Conservation (phyloP, 768 basidiomycete species). For the Solioccasus polychromus region DNA sequence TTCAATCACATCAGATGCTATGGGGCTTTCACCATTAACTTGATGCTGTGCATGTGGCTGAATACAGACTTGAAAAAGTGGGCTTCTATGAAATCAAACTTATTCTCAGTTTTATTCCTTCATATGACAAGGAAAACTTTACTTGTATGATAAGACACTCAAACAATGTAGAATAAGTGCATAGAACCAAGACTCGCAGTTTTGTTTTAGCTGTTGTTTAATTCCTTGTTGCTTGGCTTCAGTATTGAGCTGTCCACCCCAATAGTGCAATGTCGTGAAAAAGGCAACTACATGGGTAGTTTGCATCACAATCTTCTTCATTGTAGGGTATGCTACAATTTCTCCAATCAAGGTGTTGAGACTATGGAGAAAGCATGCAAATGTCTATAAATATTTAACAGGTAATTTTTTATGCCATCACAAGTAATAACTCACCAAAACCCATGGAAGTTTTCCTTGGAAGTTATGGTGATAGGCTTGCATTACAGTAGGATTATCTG, state of each 20-base stretch:
- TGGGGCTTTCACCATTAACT: constrained; percentile 15
- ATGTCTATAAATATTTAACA: background rate
- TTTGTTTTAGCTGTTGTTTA: constrained; percentile 16
- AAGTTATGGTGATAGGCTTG: constrained; percentile 19
- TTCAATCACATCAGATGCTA: constrained; percentile 9
- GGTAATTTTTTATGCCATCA: too few relatives aligned
- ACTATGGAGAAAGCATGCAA: constrained; percentile 3
- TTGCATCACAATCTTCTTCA: constrained; percentile 18
- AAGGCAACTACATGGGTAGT: constrained; percentile 23
- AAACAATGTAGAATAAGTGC: constrained; percentile 21
- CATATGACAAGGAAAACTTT: too few relatives aligned
- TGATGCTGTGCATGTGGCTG: constrained; percentile 5
- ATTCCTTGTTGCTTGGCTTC: constrained; percentile 13
- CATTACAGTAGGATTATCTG: constrained; percentile 33
- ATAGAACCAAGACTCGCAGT: constrained; percentile 26
- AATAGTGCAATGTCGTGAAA: constrained; percentile 29
- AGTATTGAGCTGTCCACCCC: constrained; percentile 28
- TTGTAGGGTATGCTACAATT: constrained; percentile 5
- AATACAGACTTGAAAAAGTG: too few relatives aligned
- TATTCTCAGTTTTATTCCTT: too few relatives aligned
- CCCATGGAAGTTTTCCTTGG: background rate
- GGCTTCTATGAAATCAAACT: too few relatives aligned
- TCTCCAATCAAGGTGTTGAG: constrained; percentile 2
- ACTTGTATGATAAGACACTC: constrained; percentile 16
- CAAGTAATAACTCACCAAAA: background rate